Base-by-base conservation (phyloP, 2,329 filamentous ascomycete species). In the Drechslera avenae region DNA sequence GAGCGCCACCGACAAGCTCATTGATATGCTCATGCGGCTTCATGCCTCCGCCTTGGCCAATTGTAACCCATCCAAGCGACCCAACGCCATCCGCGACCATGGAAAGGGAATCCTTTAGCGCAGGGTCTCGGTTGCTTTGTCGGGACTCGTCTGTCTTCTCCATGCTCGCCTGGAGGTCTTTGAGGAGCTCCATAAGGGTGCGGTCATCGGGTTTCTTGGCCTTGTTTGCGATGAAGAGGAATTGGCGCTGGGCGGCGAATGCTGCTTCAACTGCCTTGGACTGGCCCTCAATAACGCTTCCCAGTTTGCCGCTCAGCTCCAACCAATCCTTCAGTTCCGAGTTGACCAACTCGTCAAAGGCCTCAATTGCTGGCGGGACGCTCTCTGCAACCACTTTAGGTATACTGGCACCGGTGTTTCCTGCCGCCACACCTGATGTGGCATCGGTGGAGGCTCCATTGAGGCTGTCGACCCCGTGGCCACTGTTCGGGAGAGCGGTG, bases 41-140 rank as follows among this genome's bases (percentile, higher is more conserved):
- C 57, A 59, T 57, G 46, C 62, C 59, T 79, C 82, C 44, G 39
- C 63, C 57, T 40, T 56, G 59, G 26, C 95, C 89, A 40, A 94
- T 84, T 0, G 88, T 89, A 50, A 97, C 89, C 94, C 94, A 99
- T 28, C 89, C 90, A 51, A 99, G 79, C 32, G 91, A 87, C 68
- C 90, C 88, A 60, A 96, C 92, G 60, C 92, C 92, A 69, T 97
- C 93, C 1, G 91, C 86, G 23, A 97, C 90, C 61, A 92, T 87
- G 68, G 88, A 90, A 40, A 99, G 78, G 61, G 97, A 90, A 63
- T 89, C 88, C 69, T 90, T 91, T 60, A 89, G 78, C 1, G 86
- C 82, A 1, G 88, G 87, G 7, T 84, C 85, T 35, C 91, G 85
- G 74, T 95, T 95, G 51, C 82, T 81, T 65, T 97, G 91, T 72